A percentile compares a stretch with the other conserved stretches of the same genome.
Conservation (phyloP, 805 yeast genomes). For the Sungouiozyma intestinalis region DNA sequence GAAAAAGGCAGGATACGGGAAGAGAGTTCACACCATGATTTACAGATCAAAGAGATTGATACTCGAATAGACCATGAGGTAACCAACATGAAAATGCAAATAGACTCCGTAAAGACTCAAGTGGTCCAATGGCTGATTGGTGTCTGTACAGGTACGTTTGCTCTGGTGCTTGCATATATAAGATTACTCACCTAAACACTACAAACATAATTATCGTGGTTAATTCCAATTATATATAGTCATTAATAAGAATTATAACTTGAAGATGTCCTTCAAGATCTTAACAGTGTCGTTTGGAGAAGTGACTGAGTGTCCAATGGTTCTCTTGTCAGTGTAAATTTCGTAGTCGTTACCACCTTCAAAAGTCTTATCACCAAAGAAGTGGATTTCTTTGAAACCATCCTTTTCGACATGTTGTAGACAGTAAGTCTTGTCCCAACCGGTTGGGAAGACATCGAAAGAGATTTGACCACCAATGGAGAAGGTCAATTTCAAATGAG, state of each 20-base stretch:
- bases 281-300: slow-evolving; percentile 81
- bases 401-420: slow-evolving; percentile 83
- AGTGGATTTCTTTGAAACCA: slow-evolving; percentile 81
- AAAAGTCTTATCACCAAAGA: slow-evolving; percentile 97
- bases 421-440: slow-evolving; percentile 99
- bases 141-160: slow-evolving; percentile 96
- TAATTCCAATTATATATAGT: background rate
- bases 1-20: slow-evolving; percentile 95
- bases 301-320: slow-evolving; percentile 89
- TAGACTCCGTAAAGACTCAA: slow-evolving; percentile 90
- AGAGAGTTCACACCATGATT: slow-evolving; percentile 84
- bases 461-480: slow-evolving; percentile 99
- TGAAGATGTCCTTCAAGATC: slow-evolving; percentile 74
- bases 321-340: slow-evolving; percentile 84
- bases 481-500: slow-evolving; percentile 80
- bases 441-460: slow-evolving; percentile 98
- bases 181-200: slow-evolving; percentile 50
- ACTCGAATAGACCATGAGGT: slow-evolving; percentile 93
- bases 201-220: background rate
- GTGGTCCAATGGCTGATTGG: slow-evolving; percentile 98
- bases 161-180: slow-evolving; percentile 83
- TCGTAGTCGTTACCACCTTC: slow-evolving; percentile 98
- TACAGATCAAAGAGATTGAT: slow-evolving; percentile 88
- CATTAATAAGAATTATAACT: slow-evolving; percentile 14
- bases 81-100: slow-evolving; percentile 88